Conservation (phyloP, 495 filamentous ascomycete genomes). For the Neurospora hispaniola region DNA sequence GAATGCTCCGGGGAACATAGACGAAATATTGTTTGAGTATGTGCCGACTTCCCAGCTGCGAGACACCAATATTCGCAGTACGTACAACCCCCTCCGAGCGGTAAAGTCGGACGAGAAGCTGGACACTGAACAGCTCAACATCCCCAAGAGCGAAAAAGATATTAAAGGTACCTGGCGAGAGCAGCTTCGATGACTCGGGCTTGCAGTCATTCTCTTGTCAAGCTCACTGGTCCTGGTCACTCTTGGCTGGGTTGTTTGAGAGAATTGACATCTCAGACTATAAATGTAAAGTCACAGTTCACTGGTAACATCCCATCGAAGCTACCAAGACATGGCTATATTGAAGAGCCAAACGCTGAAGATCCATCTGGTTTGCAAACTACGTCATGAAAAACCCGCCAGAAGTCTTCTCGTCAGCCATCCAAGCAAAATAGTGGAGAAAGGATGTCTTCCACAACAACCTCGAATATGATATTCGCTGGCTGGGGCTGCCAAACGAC, state of each 20-base stretch:
- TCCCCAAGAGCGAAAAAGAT: background rate
- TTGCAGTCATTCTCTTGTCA: background rate
- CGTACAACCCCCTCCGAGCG: background rate
- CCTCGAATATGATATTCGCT: background rate
- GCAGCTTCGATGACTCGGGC: background rate
- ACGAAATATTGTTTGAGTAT: no score
- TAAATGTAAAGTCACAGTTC: background rate
- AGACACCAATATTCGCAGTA: background rate
- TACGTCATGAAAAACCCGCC: background rate
- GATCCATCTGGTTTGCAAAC: background rate
- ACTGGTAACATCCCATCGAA: background rate
- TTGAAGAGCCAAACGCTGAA: background rate
- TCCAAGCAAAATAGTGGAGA: background rate
- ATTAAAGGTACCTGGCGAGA: background rate
- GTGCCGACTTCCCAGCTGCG: background rate
- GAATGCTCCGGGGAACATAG: background rate
- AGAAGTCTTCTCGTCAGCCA: conserved; percentile 2
- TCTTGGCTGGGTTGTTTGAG: background rate
- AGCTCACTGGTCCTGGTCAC: background rate
- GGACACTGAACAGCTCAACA: background rate
- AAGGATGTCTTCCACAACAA: conserved; percentile 5
- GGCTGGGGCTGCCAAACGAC: conserved; percentile 2
- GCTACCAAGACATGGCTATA: background rate
- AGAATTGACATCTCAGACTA: no score
- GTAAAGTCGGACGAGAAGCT: background rate